Conservation (phyloP, 2,329 filamentous ascomycete genomes). For the Teratosphaeria viscida region DNA sequence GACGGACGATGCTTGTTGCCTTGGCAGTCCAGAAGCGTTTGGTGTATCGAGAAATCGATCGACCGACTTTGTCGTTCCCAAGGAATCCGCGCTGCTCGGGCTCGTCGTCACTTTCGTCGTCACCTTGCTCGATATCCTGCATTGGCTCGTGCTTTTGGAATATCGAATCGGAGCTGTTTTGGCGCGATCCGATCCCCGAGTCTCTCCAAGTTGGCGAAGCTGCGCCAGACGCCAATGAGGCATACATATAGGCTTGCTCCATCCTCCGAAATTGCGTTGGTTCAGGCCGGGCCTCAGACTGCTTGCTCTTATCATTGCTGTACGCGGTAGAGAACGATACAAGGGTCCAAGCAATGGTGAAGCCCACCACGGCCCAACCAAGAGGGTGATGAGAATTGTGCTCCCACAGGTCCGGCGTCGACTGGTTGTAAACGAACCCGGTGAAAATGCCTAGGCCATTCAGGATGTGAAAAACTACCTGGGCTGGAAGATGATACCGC, state of each 20-base stretch:
- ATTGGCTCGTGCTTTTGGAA: conserved; percentile 11
- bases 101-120: conserved; percentile 7
- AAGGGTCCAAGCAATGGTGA: conserved; percentile 58
- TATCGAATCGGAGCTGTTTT: conserved; percentile 22
- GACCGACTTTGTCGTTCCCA: conserved; percentile 20
- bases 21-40: conserved; percentile 31
- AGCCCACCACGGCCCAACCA: conserved; percentile 72
- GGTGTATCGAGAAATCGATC: conserved; percentile 15
- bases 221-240: conserved; percentile 17
- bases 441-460: conserved; percentile 51
- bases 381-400: conserved; percentile 82
- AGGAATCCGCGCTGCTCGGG: conserved; percentile 34
- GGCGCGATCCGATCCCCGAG: conserved; percentile 24
- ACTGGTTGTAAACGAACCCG: conserved; percentile 63
- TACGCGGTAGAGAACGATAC: conserved; percentile 57
- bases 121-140: conserved; percentile 27
- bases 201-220: conserved; percentile 20
- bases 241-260: conserved; percentile 12
- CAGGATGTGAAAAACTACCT: conserved; percentile 44
- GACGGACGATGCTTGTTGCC: conserved; percentile 47
- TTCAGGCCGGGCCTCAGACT: neutral
- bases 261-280: neutral
- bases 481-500: conserved; percentile 56
- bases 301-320: conserved; percentile 9
- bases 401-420: conserved; percentile 75